These are phyloP conservation scores for Capsicum pubescens DNA, from an alignment of 257 asterid genomes.

Conservation along the genomic window DNA sequence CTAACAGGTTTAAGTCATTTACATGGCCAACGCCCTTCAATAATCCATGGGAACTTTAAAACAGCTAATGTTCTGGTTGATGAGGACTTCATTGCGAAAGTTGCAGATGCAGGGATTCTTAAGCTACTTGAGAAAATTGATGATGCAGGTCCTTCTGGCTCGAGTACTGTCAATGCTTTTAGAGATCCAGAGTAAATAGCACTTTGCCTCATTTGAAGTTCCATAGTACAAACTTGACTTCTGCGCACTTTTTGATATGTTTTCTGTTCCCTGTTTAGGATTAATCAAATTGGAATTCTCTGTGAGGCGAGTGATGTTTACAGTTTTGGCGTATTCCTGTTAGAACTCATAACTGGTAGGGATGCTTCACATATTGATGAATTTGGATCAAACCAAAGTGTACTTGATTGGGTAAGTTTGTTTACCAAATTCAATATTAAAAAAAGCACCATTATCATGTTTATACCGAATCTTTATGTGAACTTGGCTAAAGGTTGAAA, in stretches of 20 bases:
- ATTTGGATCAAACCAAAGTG: conserved; percentile 49
- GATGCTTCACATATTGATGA: conserved; percentile 50
- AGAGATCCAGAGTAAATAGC: conserved; percentile 73
- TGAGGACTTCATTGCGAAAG: conserved; percentile 75
- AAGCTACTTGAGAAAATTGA: conserved; percentile 51
- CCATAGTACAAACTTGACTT: neutral
- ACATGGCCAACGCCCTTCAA: conserved; percentile 61
- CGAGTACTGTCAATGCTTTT: conserved; percentile 49
- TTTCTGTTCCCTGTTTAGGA: conserved; percentile 41
- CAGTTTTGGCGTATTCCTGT: conserved; percentile 73
- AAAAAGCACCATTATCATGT: neutral
- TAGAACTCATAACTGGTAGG: conserved; percentile 72
- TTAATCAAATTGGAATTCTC: conserved; percentile 34
- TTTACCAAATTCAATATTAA: conserved; percentile 8
- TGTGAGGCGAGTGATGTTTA: conserved; percentile 59
- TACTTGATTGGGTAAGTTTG: conserved; percentile 61
- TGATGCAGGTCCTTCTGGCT: conserved; percentile 53
- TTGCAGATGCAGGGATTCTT: conserved; percentile 69
- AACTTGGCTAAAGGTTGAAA: conserved; percentile 47
- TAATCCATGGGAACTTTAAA: conserved; percentile 65
- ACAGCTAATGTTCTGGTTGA: conserved; percentile 81
- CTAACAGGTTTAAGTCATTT: conserved; percentile 67
- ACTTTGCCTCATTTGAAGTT: conserved; percentile 17
- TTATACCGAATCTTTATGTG: neutral
- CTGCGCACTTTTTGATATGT: conserved; percentile 1